phyloP scores from a whole-genome alignment of 148 eudicot species.

The Nepenthes gracilis region DNA sequence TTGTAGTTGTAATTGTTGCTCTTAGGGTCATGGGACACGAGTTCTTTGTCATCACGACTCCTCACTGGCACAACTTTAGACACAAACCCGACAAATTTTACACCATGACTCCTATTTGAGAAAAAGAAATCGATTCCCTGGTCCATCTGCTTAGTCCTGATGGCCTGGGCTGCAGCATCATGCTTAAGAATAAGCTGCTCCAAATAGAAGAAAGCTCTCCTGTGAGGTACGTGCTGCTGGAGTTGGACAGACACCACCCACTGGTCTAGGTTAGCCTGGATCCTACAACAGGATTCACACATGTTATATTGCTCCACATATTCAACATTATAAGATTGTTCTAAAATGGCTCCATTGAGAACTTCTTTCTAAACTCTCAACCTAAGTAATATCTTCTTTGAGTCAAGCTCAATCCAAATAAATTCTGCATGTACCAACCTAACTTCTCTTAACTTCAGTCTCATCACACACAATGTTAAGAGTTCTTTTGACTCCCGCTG shows the following conservation, averaged over 20 bases:
- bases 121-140: slow-evolving; percentile 72
- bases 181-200: slow-evolving; percentile 57
- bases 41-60: slow-evolving; percentile 22
- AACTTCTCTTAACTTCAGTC: too few species aligned
- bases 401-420: too few species aligned
- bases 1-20: slow-evolving; percentile 56
- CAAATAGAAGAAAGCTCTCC: slow-evolving; percentile 59
- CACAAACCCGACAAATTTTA: slow-evolving; percentile 59
- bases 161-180: slow-evolving; percentile 38
- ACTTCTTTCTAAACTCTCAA: too few species aligned
- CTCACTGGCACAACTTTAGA: slow-evolving; percentile 45
- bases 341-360: too few species aligned
- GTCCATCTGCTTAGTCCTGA: slow-evolving; percentile 38
- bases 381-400: too few species aligned
- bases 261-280: slow-evolving; percentile 64
- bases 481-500: too few species aligned
- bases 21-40: slow-evolving; percentile 61
- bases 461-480: too few species aligned
- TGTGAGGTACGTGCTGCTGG: slow-evolving; percentile 64
- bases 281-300: slow-evolving; percentile 12
- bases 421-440: too few species aligned
- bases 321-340: too few species aligned
- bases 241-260: slow-evolving; percentile 74
- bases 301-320: too few species aligned
- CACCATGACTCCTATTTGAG: slow-evolving; percentile 48